Conservation (phyloP, 306 rosid species). For the Rosa rugosa region DNA sequence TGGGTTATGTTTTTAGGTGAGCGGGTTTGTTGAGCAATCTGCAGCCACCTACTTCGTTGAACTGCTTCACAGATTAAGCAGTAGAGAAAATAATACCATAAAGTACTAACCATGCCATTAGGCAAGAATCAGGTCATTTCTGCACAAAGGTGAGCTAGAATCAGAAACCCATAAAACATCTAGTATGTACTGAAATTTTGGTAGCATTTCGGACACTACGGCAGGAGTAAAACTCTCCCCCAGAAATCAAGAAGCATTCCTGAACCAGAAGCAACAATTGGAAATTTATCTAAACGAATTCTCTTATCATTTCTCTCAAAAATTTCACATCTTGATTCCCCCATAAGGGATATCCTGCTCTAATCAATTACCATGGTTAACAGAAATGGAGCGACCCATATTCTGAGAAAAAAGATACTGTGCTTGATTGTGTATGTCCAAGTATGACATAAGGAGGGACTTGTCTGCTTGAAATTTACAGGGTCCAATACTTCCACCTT, state of each 20-base stretch:
- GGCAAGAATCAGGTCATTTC: neutral
- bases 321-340: neutral
- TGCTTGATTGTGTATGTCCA: neutral
- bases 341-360: neutral
- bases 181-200: neutral
- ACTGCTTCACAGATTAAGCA: neutral
- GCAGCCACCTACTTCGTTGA: neutral
- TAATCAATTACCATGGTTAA: neutral
- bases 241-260: neutral
- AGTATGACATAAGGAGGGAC: neutral
- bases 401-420: neutral
- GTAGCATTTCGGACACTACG: neutral
- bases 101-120: neutral
- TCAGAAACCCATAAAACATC: neutral
- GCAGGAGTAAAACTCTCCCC: too few species aligned
- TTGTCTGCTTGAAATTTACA: neutral
- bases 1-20: neutral
- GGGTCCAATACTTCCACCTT: constrained; percentile 7
- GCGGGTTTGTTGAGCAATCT: neutral
- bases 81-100: neutral
- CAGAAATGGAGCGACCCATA: neutral
- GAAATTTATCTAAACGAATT: neutral
- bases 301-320: neutral
- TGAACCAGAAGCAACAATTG: neutral
- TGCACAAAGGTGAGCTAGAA: neutral